Evolutionary conservation across 805 yeast species (phyloP), one percentile per base, ranked within the genome.

Genomic region (Metschnikowia kunwiensis): DNA sequence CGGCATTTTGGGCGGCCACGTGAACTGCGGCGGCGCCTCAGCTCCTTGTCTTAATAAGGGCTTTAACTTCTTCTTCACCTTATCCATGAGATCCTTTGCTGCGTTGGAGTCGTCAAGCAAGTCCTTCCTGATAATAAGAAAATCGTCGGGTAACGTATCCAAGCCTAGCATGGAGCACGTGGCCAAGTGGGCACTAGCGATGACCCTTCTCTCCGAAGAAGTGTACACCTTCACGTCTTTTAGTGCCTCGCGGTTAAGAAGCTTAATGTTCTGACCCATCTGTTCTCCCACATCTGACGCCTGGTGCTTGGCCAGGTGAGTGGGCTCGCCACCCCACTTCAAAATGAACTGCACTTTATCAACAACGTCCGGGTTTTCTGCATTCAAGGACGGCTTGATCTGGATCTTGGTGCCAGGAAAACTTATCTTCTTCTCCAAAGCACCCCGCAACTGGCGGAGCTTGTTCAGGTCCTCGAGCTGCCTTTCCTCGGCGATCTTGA

Each of bases 271-370:
- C 57, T 91, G 96, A 54, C 98, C 80, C 66, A 85, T 75, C 61
- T 89, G 96, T 56, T 91, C 97, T 35, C 98, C 99, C 13, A 93
- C 77, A 60, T 93, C 99, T 19, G 82, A 75, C 1, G 96, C 95
- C 64, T 93, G 99, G 58, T 87, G 85, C 45, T 82, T 77, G 2
- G 97, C 97, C 8, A 97, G 88, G 60, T 93, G 99, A 1, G 99
- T 93, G 5, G 98, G 97, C 61, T 93, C 99, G 46, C 99, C 99
- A 51, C 98, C 98, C 98, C 98, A 93, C 59, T 93, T 93, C 51
- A 93, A 70, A 44, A 93, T 94, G 45, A 93, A 80, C 61, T 93
- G 98, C 16, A 91, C 97, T 57, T 93, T 93, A 47, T 91, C 97
- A 14, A 93, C 93, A 22, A 81, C 79, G 24, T 75, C 80, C 3